phyloP scores from a whole-genome alignment of 805 yeast species.

The Suhomyces sp. region DNA sequence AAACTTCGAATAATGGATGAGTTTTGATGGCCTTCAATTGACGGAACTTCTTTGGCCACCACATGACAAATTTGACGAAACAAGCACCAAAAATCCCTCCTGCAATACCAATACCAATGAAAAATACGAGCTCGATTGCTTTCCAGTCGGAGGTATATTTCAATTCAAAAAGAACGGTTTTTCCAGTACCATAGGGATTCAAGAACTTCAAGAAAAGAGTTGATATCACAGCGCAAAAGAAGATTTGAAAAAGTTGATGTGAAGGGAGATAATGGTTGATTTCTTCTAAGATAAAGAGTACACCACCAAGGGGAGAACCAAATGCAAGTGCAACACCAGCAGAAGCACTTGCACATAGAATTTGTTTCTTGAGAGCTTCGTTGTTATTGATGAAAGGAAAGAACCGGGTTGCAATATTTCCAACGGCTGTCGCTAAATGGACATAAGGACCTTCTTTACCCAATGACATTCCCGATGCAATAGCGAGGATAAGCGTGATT shows the following conservation, averaged over 20 bases:
- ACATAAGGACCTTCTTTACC: constrained; percentile 68
- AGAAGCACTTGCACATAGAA: constrained; percentile 54
- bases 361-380: constrained; percentile 51
- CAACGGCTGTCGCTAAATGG: constrained; percentile 58
- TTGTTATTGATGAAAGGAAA: constrained; percentile 47
- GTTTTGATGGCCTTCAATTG: constrained; percentile 27
- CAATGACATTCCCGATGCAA: constrained; percentile 55
- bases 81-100: constrained; percentile 57
- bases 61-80: constrained; percentile 46
- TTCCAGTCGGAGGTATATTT: constrained; percentile 52
- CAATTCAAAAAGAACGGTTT: constrained; percentile 55
- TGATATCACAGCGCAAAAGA: constrained; percentile 55
- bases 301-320: constrained; percentile 62
- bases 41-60: constrained; percentile 47
- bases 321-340: constrained; percentile 63
- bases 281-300: constrained; percentile 55
- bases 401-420: constrained; percentile 50
- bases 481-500: constrained; percentile 48
- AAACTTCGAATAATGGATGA: constrained; percentile 46
- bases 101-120: constrained; percentile 46
- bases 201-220: constrained; percentile 51
- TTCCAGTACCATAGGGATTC: constrained; percentile 61
- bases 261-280: constrained; percentile 56
- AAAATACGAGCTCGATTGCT: constrained; percentile 46
- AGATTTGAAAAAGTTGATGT: constrained; percentile 52